Conservation (phyloP, 2,329 filamentous ascomycete genomes). For the Stromatinia cepivora region DNA sequence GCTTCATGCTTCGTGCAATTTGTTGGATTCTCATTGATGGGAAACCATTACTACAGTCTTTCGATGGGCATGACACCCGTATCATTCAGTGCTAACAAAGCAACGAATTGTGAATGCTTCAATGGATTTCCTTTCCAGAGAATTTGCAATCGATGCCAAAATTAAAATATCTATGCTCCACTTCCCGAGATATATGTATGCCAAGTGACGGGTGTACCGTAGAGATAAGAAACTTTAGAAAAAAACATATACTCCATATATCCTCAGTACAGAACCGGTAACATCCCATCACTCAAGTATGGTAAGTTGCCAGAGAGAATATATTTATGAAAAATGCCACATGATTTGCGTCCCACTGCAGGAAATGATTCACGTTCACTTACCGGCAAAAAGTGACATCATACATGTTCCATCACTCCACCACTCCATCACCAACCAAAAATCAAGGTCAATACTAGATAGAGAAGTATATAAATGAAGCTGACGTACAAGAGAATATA, state of each 20-base stretch:
- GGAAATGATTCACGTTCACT: background rate
- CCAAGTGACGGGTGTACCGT: background rate
- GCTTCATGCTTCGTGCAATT: too few species aligned
- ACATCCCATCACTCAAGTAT: background rate
- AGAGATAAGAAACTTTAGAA: background rate
- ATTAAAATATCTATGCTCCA: background rate
- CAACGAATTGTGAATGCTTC: too few species aligned
- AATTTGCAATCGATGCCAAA: background rate
- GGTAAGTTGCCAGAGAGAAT: background rate
- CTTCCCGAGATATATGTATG: background rate
- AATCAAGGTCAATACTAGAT: background rate
- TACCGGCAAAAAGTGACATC: slow-evolving; percentile 5
- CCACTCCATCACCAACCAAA: slow-evolving; percentile 1
- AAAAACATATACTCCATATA: background rate
- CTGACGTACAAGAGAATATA: background rate
- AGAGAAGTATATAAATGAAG: background rate
- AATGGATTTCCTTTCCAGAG: too few species aligned
- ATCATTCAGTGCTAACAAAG: too few species aligned
- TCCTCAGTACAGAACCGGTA: background rate
- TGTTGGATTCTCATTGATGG: too few species aligned
- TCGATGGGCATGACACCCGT: too few species aligned
- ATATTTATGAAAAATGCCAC: background rate
- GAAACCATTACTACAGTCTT: too few species aligned
- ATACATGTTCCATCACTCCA: slow-evolving; percentile 10
- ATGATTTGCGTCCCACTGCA: background rate